phyloP scores from a whole-genome alignment of 2,329 filamentous ascomycete genomes.

The Berkeleyomyces basicola region DNA sequence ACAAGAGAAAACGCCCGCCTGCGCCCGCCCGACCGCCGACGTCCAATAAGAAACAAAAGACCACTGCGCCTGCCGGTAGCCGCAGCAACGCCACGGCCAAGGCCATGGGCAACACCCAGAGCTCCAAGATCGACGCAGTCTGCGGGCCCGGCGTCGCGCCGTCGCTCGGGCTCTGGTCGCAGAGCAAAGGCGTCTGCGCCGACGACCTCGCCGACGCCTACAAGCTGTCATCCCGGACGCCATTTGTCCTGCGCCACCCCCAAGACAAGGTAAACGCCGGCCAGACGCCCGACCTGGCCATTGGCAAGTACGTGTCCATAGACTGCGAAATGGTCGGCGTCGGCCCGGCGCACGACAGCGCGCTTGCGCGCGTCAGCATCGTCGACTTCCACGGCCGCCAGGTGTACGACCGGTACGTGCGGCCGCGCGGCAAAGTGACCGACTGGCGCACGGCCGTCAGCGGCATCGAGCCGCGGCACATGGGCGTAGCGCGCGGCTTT shows the following conservation, averaged over 20 bases:
- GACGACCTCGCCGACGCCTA: constrained; percentile 47
- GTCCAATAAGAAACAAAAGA: constrained; percentile 11
- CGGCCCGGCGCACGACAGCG: constrained; percentile 52
- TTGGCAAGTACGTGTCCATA: constrained; percentile 81
- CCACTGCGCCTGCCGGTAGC: constrained; percentile 2
- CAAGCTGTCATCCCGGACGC: constrained; percentile 33
- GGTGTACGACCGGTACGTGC: constrained; percentile 86
- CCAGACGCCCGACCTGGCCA: constrained; percentile 41
- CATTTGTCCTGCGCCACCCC: constrained; percentile 30
- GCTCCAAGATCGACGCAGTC: constrained; percentile 27
- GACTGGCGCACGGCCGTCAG: constrained; percentile 84
- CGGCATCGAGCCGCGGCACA: constrained; percentile 59
- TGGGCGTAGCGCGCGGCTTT: constrained; percentile 54
- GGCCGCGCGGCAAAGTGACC: constrained; percentile 58
- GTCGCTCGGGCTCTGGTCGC: constrained; percentile 42
- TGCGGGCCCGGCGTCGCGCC: constrained; percentile 24
- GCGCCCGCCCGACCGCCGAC: constrained; percentile 11
- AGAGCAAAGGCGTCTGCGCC: constrained; percentile 43
- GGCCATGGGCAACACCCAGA: constrained; percentile 38
- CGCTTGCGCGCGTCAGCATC: constrained; percentile 70
- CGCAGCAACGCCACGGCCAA: constrained; percentile 18
- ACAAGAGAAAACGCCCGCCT: constrained; percentile 19
- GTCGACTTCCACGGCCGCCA: constrained; percentile 90
- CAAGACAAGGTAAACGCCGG: constrained; percentile 47
- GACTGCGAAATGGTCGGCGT: constrained; percentile 99